Base-by-base conservation (phyloP, 2,329 filamentous ascomycete species). In the Aspergillus phoenicis region DNA sequence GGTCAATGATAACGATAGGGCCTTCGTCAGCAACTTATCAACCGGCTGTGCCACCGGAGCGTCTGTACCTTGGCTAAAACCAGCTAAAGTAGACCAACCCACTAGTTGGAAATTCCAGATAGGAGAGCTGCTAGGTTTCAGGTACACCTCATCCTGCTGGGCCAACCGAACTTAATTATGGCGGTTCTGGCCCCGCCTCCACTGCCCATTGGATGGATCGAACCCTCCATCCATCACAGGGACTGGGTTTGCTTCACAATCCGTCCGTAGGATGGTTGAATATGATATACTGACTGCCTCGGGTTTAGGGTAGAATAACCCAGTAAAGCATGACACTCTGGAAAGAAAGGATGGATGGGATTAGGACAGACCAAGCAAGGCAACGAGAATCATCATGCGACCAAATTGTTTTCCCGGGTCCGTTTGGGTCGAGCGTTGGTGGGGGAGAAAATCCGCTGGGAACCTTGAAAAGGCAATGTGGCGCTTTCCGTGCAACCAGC, bases 121-220 rank as follows among this genome's bases (percentile, higher is more conserved):
- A 36, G 52, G 13, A 10, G 55, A 57, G n/a, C 54, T 61, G 30
- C 62, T 62, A 48, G 33, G 60, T 64, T 64, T 64, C 62, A 64
- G 62, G 57, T 58, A 62, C 62, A 62, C 59, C 51, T 57, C 48
- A 61, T 57, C 30, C 56, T 43, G 36, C 30, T 38, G 26, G 20
- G 20, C 36, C 51, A 53, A 22, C 30, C 8, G 39, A 26, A 38
- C 24, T 54, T 43, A 59, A 62, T 54, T 49, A 41, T 45, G 47
- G 62, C 57, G 60, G 52, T 52, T 62, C 48, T 64, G 57, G 59
- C 59, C 52, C 62, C 59, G 59, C 62, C 58, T 36, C 47, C 49
- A 54, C 52, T 36, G n/a, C 17, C 30, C 47, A 43, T 52, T 53
- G 39, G n/a, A 45, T 48, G 26, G 52, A 55, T 55, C 24, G 24